Evolutionary conservation across 176 grass and related monocot species (phyloP).

Genomic region (Triticum dicoccoides): DNA sequence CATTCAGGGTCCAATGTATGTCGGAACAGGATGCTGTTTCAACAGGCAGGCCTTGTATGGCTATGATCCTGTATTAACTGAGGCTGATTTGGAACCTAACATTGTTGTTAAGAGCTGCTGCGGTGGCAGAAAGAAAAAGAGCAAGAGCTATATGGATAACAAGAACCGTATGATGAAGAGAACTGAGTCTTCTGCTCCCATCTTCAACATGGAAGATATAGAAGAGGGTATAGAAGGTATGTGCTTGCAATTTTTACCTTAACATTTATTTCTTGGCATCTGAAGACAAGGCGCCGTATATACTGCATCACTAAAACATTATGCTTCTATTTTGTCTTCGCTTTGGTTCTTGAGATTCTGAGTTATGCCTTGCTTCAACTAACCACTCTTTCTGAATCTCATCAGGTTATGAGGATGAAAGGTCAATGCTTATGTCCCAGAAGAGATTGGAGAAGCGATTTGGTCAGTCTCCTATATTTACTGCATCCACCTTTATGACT

Average conservation of each 20-base stretch:
- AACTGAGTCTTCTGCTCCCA: slow-evolving; percentile 95
- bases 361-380: slow-evolving; percentile 5
- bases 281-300: neutral
- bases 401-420: slow-evolving; percentile 95
- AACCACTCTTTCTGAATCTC: slow-evolving; percentile 17
- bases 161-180: slow-evolving; percentile 94
- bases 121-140: slow-evolving; percentile 95
- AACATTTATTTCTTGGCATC: neutral
- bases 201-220: slow-evolving; percentile 99
- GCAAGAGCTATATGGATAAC: slow-evolving; percentile 91
- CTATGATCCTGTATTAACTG: slow-evolving; percentile 95
- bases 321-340: neutral
- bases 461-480: slow-evolving; percentile 96
- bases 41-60: slow-evolving; percentile 97
- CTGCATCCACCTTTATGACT: slow-evolving; percentile 90
- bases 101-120: slow-evolving; percentile 91
- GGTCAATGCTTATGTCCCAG: slow-evolving; percentile 91
- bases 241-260: slow-evolving; percentile 22
- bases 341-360: neutral
- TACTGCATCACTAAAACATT: slow-evolving; percentile 2
- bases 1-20: slow-evolving; percentile 95
- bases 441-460: slow-evolving; percentile 96
- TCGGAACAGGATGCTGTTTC: slow-evolving; percentile 99
- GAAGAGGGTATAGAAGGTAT: slow-evolving; percentile 97
- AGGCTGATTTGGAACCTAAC: slow-evolving; percentile 97